These are phyloP conservation scores for Eucommia ulmoides DNA, from an alignment of 257 asterid species.

Conservation along the genomic window DNA sequence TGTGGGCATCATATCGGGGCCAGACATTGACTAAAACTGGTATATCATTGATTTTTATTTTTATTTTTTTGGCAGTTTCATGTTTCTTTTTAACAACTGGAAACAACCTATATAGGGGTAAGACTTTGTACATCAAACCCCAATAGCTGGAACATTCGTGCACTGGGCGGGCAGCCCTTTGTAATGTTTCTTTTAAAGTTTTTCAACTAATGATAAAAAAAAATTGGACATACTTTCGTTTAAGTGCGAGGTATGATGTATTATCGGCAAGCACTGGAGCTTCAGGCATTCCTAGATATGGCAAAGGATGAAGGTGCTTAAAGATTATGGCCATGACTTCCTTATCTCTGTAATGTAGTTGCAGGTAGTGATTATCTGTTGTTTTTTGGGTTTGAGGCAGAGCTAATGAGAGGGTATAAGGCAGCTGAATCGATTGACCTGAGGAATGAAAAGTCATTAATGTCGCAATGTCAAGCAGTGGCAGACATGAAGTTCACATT, in stretches of 20 bases:
- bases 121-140: no score
- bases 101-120: no score
- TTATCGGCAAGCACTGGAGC: slow-evolving; percentile 95
- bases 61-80: not conserved
- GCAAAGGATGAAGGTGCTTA: slow-evolving; percentile 84
- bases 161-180: no score
- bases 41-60: slow-evolving; percentile 10
- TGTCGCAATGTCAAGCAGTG: slow-evolving; percentile 80
- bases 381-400: slow-evolving; percentile 40
- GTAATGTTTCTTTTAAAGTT: no score
- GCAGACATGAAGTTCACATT: slow-evolving; percentile 92
- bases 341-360: no score
- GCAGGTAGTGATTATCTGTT: no score
- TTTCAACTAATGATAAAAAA: no score
- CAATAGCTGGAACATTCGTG: no score
- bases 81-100: not conserved
- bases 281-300: slow-evolving; percentile 97
- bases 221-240: no score
- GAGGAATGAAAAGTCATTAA: slow-evolving; percentile 55
- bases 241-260: slow-evolving; percentile 99
- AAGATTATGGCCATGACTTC: no score
- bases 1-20: slow-evolving; percentile 97
- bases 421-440: slow-evolving; percentile 52
- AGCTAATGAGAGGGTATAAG: slow-evolving; percentile 88
- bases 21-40: slow-evolving; percentile 97